Evolutionary conservation across 2,329 filamentous ascomycete genomes (phyloP).

Genomic region (Clonostachys byssicola): DNA sequence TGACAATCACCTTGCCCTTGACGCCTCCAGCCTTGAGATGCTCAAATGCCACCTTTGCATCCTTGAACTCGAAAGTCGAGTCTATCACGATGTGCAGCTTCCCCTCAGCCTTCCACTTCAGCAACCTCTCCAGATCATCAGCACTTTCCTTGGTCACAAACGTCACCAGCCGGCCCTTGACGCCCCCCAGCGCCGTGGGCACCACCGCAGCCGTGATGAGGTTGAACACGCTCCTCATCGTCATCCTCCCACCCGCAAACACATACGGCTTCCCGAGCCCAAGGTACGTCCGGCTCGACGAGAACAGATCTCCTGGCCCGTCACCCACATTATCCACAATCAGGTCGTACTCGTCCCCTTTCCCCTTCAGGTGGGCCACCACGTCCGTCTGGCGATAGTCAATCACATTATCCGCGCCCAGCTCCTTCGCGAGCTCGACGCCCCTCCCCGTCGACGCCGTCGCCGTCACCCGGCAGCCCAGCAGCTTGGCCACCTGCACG

Average conservation of each 20-base stretch:
- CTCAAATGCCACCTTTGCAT: slow-evolving; percentile 51
- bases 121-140: slow-evolving; percentile 44
- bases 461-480: slow-evolving; percentile 57
- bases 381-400: slow-evolving; percentile 54
- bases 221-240: slow-evolving; percentile 13
- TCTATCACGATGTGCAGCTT: slow-evolving; percentile 54
- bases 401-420: slow-evolving; percentile 63
- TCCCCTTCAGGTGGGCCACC: slow-evolving; percentile 35
- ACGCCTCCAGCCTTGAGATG: slow-evolving; percentile 54
- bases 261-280: slow-evolving; percentile 41
- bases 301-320: slow-evolving; percentile 45
- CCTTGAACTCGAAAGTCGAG: slow-evolving; percentile 48
- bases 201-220: slow-evolving; percentile 15
- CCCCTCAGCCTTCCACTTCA: slow-evolving; percentile 50
- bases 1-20: slow-evolving; percentile 55
- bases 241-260: slow-evolving; percentile 38
- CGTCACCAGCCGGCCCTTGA: slow-evolving; percentile 34
- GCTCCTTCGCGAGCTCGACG: slow-evolving; percentile 45
- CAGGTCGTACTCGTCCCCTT: slow-evolving; percentile 41
- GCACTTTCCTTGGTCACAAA: slow-evolving; percentile 31
- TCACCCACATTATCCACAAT: slow-evolving; percentile 58
- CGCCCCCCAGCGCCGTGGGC: slow-evolving; percentile 29
- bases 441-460: slow-evolving; percentile 56
- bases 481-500: slow-evolving; percentile 60
- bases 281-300: slow-evolving; percentile 43